Evolutionary conservation across 1,139 yeast species (phyloP).

Genomic region (Hemisphaericaspora lyxosophila): DNA sequence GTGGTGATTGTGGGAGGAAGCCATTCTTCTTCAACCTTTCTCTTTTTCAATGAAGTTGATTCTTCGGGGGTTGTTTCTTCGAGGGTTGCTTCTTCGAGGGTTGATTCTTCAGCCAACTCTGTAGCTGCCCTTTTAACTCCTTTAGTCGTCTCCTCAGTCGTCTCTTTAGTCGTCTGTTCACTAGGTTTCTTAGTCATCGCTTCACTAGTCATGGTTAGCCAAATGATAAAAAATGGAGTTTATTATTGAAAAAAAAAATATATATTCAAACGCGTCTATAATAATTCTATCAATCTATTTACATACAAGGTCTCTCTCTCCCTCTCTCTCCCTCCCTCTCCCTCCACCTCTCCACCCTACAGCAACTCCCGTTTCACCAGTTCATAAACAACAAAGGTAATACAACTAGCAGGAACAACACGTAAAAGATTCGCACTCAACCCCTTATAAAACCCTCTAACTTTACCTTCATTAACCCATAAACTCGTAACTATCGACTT

Average conservation of each 20-base stretch:
- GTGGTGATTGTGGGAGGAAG: constrained; percentile 33
- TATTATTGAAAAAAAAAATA: background rate
- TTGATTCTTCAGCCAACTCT: background rate
- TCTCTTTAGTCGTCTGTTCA: no score
- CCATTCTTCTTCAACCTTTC: constrained; percentile 8
- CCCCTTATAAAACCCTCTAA: constrained; percentile 76
- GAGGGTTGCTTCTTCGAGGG: background rate
- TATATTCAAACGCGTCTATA: background rate
- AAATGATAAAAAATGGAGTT: no score
- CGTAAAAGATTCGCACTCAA: constrained; percentile 57
- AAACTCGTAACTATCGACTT: constrained; percentile 23
- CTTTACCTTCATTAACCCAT: constrained; percentile 45
- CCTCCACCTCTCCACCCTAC: no score
- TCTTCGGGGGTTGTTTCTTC: background rate
- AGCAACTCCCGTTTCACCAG: constrained; percentile 26
- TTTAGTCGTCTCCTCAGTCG: background rate
- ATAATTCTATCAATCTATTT: background rate
- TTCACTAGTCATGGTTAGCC: background rate
- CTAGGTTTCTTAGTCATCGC: no score
- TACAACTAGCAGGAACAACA: constrained; percentile 73
- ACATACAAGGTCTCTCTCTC: background rate
- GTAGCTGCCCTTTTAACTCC: no score
- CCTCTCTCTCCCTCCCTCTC: no score
- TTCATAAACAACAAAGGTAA: constrained; percentile 69
- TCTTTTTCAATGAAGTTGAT: background rate